A percentile compares a stretch with the other conserved stretches of the same genome.
Evolutionary conservation across 2,329 filamentous ascomycete species (phyloP).

Genomic region (Biscogniauxia mediterranea): DNA sequence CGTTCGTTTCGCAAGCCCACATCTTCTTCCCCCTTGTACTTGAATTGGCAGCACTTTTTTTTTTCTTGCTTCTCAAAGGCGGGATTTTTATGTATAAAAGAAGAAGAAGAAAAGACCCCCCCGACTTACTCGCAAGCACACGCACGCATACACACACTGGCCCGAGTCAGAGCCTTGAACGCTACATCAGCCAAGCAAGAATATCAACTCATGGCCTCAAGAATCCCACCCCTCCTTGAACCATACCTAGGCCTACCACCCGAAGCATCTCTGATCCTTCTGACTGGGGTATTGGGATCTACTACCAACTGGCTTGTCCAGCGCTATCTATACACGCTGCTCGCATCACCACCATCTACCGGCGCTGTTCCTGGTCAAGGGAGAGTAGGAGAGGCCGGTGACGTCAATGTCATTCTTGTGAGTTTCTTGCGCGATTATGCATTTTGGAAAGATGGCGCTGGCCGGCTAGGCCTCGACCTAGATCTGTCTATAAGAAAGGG

Average conservation of each 20-base stretch:
- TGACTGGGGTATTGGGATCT: conserved; percentile 67
- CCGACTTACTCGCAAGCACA: no score
- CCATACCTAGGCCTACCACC: conserved; percentile 60
- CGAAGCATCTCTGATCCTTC: conserved; percentile 59
- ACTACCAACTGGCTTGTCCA: conserved; percentile 65
- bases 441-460: conserved; percentile 74
- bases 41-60: no score
- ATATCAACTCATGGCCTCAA: conserved; percentile 41
- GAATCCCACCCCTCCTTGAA: conserved; percentile 63
- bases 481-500: conserved; percentile 55
- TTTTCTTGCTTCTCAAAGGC: no score
- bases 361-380: conserved; percentile 5
- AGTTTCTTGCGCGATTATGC: conserved; percentile 77
- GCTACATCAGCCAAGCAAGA: conserved; percentile 8
- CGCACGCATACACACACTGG: no score
- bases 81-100: no score
- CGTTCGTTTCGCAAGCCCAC: no score
- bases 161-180: conserved; percentile 3
- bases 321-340: conserved; percentile 51
- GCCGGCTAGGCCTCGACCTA: conserved; percentile 71
- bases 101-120: no score
- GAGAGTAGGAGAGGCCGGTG: conserved; percentile 22
- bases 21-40: no score
- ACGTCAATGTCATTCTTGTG: conserved; percentile 65
- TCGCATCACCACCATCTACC: conserved; percentile 24